Evolutionary conservation across 2,329 filamentous ascomycete species (phyloP).

Genomic region (Thermothelomyces thermophilus): DNA sequence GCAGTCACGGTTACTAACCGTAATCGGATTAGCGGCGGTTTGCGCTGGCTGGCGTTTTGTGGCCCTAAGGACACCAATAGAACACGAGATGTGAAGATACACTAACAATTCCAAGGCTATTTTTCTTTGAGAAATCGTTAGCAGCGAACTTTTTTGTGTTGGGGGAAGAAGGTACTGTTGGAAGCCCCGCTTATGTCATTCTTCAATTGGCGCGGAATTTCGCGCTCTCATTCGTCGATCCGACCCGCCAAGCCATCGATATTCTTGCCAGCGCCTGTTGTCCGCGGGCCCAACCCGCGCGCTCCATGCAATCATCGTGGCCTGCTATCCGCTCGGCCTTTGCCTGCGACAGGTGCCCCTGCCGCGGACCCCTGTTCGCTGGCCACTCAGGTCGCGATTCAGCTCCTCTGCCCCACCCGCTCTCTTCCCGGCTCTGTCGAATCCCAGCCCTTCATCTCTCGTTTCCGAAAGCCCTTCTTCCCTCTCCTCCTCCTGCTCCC

Average conservation of each 20-base stretch:
- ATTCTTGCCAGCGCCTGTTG: conserved; percentile 6
- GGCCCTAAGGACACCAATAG: not conserved
- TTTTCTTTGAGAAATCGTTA: not conserved
- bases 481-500: conserved; percentile 27
- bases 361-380: conserved; percentile 12
- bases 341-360: conserved; percentile 20
- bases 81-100: not conserved
- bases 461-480: conserved; percentile 20
- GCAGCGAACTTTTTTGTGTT: not conserved
- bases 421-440: conserved; percentile 18
- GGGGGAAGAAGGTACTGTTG: not conserved
- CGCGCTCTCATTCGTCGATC: conserved; percentile 16
- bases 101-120: not conserved
- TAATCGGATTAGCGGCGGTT: conserved; percentile 14
- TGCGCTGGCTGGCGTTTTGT: conserved; percentile 19
- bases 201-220: conserved; percentile 2
- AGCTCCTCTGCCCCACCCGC: conserved; percentile 22
- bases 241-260: not conserved
- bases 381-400: conserved; percentile 23
- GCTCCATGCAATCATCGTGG: conserved; percentile 25
- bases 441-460: conserved; percentile 24
- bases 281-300: conserved; percentile 15
- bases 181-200: conserved; percentile 19
- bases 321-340: conserved; percentile 27
- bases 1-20: conserved; percentile 18